Percentiles rank a stretch among this genome's conserved stretches.
These are phyloP conservation scores for Teratosphaeria epicoccoides DNA, from an alignment of 2,329 filamentous ascomycete species.

Conservation along the genomic window DNA sequence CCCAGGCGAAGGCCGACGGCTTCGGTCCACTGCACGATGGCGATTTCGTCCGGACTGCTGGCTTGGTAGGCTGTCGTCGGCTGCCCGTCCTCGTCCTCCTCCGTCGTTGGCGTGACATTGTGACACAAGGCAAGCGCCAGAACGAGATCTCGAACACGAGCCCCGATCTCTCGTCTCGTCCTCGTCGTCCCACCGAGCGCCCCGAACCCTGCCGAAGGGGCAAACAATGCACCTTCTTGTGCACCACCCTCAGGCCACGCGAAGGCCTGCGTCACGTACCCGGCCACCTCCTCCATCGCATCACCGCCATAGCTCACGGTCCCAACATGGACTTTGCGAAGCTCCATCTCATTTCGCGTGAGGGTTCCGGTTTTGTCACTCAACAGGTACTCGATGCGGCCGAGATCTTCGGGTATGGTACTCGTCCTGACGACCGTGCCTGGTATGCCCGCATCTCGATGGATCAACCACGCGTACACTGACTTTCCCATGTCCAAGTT, in stretches of 20 bases:
- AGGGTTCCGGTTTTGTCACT: constrained; percentile 98
- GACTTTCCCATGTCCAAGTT: constrained; percentile 97
- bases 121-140: constrained; percentile 88
- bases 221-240: constrained; percentile 43
- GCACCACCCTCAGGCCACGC: constrained; percentile 22
- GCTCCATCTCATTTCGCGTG: constrained; percentile 74
- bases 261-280: constrained; percentile 80
- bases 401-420: constrained; percentile 93
- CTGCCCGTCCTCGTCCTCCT: constrained; percentile 59
- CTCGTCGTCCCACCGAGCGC: constrained; percentile 44
- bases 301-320: constrained; percentile 98
- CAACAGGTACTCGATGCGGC: constrained; percentile 87
- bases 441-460: constrained; percentile 78
- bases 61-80: constrained; percentile 82
- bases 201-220: constrained; percentile 53
- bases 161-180: constrained; percentile 84
- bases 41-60: constrained; percentile 94
- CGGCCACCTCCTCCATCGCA: constrained; percentile 91
- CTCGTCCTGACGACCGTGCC: constrained; percentile 91
- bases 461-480: constrained; percentile 91
- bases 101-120: constrained; percentile 86
- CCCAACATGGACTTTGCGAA: constrained; percentile 97
- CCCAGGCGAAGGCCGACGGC: constrained; percentile 75
- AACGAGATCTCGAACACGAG: constrained; percentile 84
- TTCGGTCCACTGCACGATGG: constrained; percentile 93